phyloP scores from a whole-genome alignment of 1,284 basidiomycete genomes.

The Heterobasidion occidentale region DNA sequence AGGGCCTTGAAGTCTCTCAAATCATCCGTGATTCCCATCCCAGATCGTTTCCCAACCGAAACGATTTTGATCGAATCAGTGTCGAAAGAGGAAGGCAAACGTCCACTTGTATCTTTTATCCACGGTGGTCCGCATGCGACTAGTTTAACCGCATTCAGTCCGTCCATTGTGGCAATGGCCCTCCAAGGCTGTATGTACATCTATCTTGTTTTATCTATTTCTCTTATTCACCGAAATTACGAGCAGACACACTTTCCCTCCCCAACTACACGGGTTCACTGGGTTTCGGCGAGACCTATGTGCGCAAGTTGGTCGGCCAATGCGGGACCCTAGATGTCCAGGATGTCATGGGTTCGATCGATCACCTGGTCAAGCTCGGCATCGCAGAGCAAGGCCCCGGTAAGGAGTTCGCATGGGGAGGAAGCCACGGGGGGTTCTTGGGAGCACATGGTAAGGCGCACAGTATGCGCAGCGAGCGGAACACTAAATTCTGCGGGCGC shows the following conservation, averaged over 20 bases:
- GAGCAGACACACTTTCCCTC: conserved; percentile 46
- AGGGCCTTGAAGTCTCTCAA: conserved; percentile 31
- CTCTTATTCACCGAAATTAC: not conserved
- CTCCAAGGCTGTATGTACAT: conserved; percentile 50
- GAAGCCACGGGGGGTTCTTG: conserved; percentile 72
- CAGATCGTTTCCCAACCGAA: conserved; percentile 40
- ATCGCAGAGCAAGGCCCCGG: conserved; percentile 37
- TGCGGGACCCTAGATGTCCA: conserved; percentile 63
- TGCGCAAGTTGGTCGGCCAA: conserved; percentile 39
- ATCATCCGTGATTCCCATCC: conserved; percentile 36
- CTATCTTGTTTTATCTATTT: not conserved
- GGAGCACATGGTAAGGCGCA: conserved; percentile 44
- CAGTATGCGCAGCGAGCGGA: not conserved
- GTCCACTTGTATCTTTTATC: conserved; percentile 33
- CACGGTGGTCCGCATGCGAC: conserved; percentile 67
- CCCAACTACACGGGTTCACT: conserved; percentile 69
- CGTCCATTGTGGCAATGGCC: conserved; percentile 36
- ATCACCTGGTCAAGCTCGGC: conserved; percentile 41
- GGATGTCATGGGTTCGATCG: conserved; percentile 49
- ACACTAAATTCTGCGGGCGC: not conserved
- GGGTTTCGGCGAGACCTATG: conserved; percentile 42
- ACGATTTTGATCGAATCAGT: conserved; percentile 36
- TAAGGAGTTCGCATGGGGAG: conserved; percentile 52
- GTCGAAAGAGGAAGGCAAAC: conserved; percentile 14
- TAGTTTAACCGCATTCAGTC: conserved; percentile 38